Base-by-base conservation (phyloP, 331 rosid species). In the Phaseolus coccineus region DNA sequence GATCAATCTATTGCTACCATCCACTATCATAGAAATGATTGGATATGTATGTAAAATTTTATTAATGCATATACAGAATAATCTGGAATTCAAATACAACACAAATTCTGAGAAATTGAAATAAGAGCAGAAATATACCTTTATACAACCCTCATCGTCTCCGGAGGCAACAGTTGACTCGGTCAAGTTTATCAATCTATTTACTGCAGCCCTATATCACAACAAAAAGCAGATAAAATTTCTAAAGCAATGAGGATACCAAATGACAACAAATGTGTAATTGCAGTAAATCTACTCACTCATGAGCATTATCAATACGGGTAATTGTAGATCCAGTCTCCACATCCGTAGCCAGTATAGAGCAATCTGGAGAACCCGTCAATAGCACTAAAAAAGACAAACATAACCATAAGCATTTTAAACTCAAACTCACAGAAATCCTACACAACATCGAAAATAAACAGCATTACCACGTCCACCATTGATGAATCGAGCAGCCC, bases 251-350 rank as follows among this genome's bases (percentile, higher is more conserved):
- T 53, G 39, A 68, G 28, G 51, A 68, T 59, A 55, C 10, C 68
- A 58, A 51, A 65, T 56, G 69, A 81, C 22, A 16, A 24, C n/a
- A 82, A 50, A 64, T 14, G 16, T 37, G 31, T 50, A 37, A 59
- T 10, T 44, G 27, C 56, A 52, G 46, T 46, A 88, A 56, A 57
- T 55, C 50, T 25, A 88, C 97, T 77, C 55, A 94, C 98, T 78
- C 90, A 39, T 94, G 98, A 81, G 97, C 98, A 80, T 88, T 81
- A 57, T 92, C 90, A 22, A 90, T 85, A 52, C 92, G 96, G 15
- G 91, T 94, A 58, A 92, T 87, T 47, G 92, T 66, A 52, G 93
- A 79, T 75, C 98, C 98, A 61, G 98, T 92, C 86, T 92, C 98
- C 64, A 94, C 93, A 79, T 94, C 96, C 0, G 93, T 88, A 30